Evolutionary conservation across 495 filamentous ascomycete species (phyloP), one percentile per base, ranked within the genome.

Genomic region (Hypoxylon fragiforme): DNA sequence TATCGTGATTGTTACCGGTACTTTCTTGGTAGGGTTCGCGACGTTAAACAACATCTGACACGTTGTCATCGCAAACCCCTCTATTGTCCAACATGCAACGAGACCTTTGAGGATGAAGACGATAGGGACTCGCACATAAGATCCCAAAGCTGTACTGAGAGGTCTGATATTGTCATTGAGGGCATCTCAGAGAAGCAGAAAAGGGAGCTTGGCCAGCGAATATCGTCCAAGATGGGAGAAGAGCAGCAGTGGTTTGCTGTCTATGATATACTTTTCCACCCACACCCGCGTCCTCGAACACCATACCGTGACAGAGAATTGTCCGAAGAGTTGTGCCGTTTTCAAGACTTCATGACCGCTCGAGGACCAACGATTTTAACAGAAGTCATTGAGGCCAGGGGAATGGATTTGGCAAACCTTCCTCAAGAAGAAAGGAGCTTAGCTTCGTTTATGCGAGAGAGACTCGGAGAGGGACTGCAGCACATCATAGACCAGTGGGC

Each of bases 31-130:
- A 68, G 69, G 26, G 55, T 72, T 14, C 63, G 64, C 20, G 67
- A 70, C 31, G 69, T 72, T 7, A 72, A 72, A 44, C 67, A 70
- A 46, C 69, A 72, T 28, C 22, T 72, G n/a, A 31, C 43, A 9
- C 54, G 69, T 21, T 60, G 62, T 14, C 67, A 72, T 57, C 51
- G 46, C 42, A 64, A 62, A 38, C 61, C 64, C 4, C 52, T 68
- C 24, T 68, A 70, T 44, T 72, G 69, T 16, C 63, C 65, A 16
- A 47, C 50, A 8, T 71, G 69, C 35, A 50, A 62, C 15, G 46
- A 57, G 14, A 57, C 45, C 2, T 67, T 69, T 14, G 32, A 49
- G 19, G 61, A 65, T 21, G 61, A 67, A 21, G 52, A 65, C 14
- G 44, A 52, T 11, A 52, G 54, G 36, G 50, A 69, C 38, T 22